Percentiles rank a stretch among this genome's conserved stretches.
phyloP scores from a whole-genome alignment of 768 basidiomycete genomes.

The Agaricus sinodeliciosus region DNA sequence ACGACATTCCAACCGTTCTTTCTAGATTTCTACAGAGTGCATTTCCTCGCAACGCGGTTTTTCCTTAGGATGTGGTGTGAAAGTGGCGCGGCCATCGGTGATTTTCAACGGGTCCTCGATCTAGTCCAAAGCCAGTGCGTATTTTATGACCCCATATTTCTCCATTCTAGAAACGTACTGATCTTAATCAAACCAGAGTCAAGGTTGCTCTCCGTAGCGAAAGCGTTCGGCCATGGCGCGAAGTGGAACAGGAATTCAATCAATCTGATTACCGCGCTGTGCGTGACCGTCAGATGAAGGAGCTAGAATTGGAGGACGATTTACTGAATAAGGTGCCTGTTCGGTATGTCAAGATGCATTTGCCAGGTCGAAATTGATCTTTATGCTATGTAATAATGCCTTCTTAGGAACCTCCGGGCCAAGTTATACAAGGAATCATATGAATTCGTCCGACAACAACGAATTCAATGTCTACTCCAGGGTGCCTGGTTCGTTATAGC shows the following conservation, averaged over 20 bases:
- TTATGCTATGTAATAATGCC: constrained; percentile 3
- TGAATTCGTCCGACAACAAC: constrained; percentile 84
- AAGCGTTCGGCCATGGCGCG: constrained; percentile 72
- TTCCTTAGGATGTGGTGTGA: constrained; percentile 94
- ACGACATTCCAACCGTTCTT: constrained; percentile 85
- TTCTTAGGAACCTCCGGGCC: constrained; percentile 68
- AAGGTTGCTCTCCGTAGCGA: constrained; percentile 72
- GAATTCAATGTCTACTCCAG: constrained; percentile 81
- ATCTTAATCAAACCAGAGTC: constrained; percentile 38
- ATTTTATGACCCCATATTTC: not conserved
- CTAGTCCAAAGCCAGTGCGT: constrained; percentile 83
- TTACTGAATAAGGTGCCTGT: constrained; percentile 80
- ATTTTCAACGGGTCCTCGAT: constrained; percentile 73
- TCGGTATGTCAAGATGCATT: constrained; percentile 42
- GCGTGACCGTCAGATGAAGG: constrained; percentile 84
- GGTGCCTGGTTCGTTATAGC: constrained; percentile 93
- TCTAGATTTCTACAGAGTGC: constrained; percentile 76
- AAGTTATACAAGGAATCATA: constrained; percentile 87
- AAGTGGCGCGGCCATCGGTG: constrained; percentile 67
- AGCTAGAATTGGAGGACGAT: constrained; percentile 85
- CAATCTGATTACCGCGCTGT: constrained; percentile 83
- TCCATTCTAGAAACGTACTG: constrained; percentile 1
- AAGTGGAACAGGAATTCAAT: constrained; percentile 75
- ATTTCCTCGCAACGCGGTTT: constrained; percentile 75
- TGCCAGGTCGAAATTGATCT: not conserved